A percentile compares a stretch with the other conserved stretches of the same genome.
phyloP scores from a whole-genome alignment of 352 stramenopile species.

The Phytophthora podocarpi region DNA sequence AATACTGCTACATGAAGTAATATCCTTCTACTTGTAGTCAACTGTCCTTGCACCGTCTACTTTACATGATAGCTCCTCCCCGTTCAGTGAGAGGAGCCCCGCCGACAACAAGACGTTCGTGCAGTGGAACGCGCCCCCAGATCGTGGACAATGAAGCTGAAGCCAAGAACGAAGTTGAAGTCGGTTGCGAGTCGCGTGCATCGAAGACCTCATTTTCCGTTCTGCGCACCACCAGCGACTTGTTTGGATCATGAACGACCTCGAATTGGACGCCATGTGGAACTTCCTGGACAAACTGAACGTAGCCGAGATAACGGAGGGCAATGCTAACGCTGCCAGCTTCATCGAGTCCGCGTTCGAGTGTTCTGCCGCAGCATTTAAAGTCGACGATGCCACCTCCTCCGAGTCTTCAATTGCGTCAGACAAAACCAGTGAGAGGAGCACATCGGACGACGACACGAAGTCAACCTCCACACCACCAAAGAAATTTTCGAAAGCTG shows the following conservation, averaged over 20 bases:
- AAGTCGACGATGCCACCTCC: not conserved
- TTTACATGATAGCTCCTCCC: not conserved
- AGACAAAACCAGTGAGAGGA: slow-evolving; percentile 1
- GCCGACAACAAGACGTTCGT: slow-evolving; percentile 17
- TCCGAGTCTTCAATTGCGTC: slow-evolving; percentile 1
- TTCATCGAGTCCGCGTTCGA: not conserved
- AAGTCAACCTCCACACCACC: not conserved
- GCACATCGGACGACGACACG: slow-evolving; percentile 6
- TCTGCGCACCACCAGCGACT: slow-evolving; percentile 1
- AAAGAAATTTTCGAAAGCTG: not conserved
- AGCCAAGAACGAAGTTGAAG: slow-evolving; percentile 21
- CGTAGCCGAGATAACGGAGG: slow-evolving; percentile 4
- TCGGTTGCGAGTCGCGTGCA: too few relatives aligned
- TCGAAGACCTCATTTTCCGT: slow-evolving; percentile 1
- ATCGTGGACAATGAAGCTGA: slow-evolving; percentile 1
- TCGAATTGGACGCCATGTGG: slow-evolving; percentile 14
- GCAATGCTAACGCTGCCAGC: not conserved
- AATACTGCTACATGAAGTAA: too few relatives aligned
- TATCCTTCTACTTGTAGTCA: too few relatives aligned
- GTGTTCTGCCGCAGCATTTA: not conserved
- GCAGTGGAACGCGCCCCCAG: not conserved
- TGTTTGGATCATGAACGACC: slow-evolving; percentile 12
- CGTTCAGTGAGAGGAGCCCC: not conserved
- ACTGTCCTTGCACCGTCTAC: slow-evolving; percentile 14
- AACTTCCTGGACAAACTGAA: slow-evolving; percentile 14